Conservation (phyloP, 2,329 filamentous ascomycete species). For the Botrytis aclada region DNA sequence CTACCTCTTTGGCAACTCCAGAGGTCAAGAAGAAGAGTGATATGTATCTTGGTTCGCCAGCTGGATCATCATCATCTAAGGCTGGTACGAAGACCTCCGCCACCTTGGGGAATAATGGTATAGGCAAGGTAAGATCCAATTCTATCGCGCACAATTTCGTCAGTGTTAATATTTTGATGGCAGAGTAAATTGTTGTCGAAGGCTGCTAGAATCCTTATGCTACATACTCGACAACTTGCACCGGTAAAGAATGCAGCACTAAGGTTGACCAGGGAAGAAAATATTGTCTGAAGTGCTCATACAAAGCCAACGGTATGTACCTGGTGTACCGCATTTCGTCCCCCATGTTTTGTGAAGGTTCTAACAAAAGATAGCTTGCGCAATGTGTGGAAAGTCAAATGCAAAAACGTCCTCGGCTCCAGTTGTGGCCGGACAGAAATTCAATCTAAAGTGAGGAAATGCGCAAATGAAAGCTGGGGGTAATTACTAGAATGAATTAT, state of each 20-base stretch:
- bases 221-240: conserved; percentile 52
- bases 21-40: conserved; percentile 66
- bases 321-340: background rate
- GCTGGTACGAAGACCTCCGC: conserved; percentile 47
- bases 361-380: conserved; percentile 47
- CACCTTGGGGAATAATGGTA: conserved; percentile 55
- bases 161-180: background rate
- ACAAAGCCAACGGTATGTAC: conserved; percentile 57
- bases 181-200: conserved; percentile 64
- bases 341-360: background rate
- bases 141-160: background rate
- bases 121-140: conserved; percentile 51
- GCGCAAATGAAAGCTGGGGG: background rate
- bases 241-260: conserved; percentile 59
- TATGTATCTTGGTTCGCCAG: conserved; percentile 63
- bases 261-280: conserved; percentile 61
- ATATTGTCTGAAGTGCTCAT: conserved; percentile 61
- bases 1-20: conserved; percentile 60
- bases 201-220: conserved; percentile 63
- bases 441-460: conserved; percentile 52
- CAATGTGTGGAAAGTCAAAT: conserved; percentile 61
- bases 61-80: conserved; percentile 40
- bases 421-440: conserved; percentile 58
- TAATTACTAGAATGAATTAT: background rate
- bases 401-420: conserved; percentile 51